A percentile compares a stretch with the other conserved stretches of the same genome.
These are phyloP conservation scores for Begonia fuchsioides DNA, from an alignment of 306 rosid genomes.

Conservation along the genomic window DNA sequence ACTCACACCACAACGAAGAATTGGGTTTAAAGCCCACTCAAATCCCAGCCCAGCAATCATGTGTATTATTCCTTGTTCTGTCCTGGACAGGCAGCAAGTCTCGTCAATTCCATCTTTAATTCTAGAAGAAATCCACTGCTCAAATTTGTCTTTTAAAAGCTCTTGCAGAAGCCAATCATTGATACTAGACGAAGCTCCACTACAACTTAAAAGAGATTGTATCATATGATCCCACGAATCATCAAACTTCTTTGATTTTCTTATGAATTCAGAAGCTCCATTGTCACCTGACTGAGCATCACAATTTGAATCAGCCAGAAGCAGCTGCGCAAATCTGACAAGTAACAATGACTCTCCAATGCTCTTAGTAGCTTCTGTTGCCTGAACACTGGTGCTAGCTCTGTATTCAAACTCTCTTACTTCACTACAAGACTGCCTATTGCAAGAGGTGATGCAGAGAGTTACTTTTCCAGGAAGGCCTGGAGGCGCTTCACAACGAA, in stretches of 20 bases:
- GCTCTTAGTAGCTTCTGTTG: slow-evolving; percentile 41
- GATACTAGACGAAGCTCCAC: slow-evolving; percentile 52
- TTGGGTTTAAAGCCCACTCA: slow-evolving; percentile 80
- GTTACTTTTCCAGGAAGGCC: slow-evolving; percentile 56
- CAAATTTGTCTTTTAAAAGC: slow-evolving; percentile 72
- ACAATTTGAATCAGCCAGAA: slow-evolving; percentile 37
- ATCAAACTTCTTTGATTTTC: slow-evolving; percentile 29
- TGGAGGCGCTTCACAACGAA: slow-evolving; percentile 74
- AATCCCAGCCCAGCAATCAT: too few relatives aligned
- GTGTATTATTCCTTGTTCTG: slow-evolving; percentile 86
- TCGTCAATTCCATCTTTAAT: slow-evolving; percentile 25
- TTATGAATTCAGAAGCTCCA: slow-evolving; percentile 22
- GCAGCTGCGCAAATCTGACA: slow-evolving; percentile 63
- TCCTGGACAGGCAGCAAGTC: slow-evolving; percentile 63
- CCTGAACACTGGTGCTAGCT: slow-evolving; percentile 17
- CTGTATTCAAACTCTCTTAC: slow-evolving; percentile 72
- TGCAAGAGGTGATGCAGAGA: slow-evolving; percentile 68
- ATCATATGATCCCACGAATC: slow-evolving; percentile 55
- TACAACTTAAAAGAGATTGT: slow-evolving; percentile 52
- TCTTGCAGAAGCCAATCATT: slow-evolving; percentile 69
- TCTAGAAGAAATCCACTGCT: slow-evolving; percentile 55
- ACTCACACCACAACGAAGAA: slow-evolving; percentile 60
- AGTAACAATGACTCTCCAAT: slow-evolving; percentile 71
- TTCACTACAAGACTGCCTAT: slow-evolving; percentile 81
- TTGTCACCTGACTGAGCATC: slow-evolving; percentile 12